Evolutionary conservation across 345 rosid genomes (phyloP), one percentile per base, ranked within the genome.

Genomic region (Erodium maritimum): DNA sequence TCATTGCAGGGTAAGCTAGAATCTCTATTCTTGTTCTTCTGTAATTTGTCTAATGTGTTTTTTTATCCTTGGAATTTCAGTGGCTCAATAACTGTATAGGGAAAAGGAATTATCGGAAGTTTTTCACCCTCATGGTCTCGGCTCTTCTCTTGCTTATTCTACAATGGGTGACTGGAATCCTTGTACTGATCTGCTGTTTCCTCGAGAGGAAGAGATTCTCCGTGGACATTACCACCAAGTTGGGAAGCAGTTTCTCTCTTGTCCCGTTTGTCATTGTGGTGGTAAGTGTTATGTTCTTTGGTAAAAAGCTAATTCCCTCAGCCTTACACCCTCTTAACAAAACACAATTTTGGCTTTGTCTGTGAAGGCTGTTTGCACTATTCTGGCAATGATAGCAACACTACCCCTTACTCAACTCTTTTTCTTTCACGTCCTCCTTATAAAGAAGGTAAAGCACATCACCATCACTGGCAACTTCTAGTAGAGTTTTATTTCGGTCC

Each of bases 51-150:
- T 59, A 21, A 50, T 62, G 61, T 58, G 37, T 52, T 34, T 46
- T 69, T 61, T 64, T 54, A 69, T 48, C 50, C 61, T 75, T 25
- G 33, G 33, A 7, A 2, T 56, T 75, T 64, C 79, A 89, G 97
- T 93, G 99, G 99, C 88, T 93, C 61, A 93, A 93, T 81, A 93
- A 89, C 68, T 93, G 95, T 65, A 79, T 93, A n/a, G 99, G 96
- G 71, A 85, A 76, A 71, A 73, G 67, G 75, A 93, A 89, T 69
- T 93, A 93, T 73, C 71, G 83, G 56, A 84, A 89, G 71, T 93
- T 93, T 77, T 93, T 93, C 84, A 79, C 83, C 50, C 96, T 93
- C 66, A 89, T 89, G 97, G 77, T 82, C 58, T 82, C 87, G 21
- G 78, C 96, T 63, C 82, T 93, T 14, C 75, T 89, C 67, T 76